Evolutionary conservation across 1,284 basidiomycete species (phyloP).

Genomic region (Papiliotrema nemorosa): DNA sequence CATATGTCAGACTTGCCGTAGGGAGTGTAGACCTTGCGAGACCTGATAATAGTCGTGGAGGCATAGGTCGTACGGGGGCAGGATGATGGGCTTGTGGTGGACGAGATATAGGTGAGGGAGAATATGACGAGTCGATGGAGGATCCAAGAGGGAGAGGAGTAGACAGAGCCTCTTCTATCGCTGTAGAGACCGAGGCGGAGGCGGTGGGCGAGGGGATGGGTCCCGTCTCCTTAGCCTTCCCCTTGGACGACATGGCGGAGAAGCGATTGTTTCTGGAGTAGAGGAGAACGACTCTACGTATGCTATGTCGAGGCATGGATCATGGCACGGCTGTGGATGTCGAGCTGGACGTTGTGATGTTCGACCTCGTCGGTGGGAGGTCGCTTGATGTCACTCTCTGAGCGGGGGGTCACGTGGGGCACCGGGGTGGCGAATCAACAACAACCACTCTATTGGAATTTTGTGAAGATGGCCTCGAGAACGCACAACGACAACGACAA

Average conservation of each 20-base stretch:
- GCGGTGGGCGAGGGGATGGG: neutral
- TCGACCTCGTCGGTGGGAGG: neutral
- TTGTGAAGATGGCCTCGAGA: too few relatives aligned
- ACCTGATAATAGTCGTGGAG: slow-evolving; percentile 34
- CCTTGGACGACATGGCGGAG: neutral
- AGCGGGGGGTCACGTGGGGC: too few relatives aligned
- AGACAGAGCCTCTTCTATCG: slow-evolving; percentile 28
- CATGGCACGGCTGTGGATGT: neutral
- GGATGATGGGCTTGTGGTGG: slow-evolving; percentile 30
- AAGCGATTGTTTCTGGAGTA: neutral
- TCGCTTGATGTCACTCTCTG: too few relatives aligned
- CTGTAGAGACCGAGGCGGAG: neutral
- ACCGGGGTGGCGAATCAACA: too few relatives aligned
- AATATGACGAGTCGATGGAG: slow-evolving; percentile 17
- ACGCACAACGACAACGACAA: too few relatives aligned
- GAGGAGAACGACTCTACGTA: neutral
- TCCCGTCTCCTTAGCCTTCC: neutral
- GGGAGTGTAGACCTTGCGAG: slow-evolving; percentile 36
- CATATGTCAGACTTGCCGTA: slow-evolving; percentile 30
- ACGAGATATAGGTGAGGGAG: slow-evolving; percentile 20
- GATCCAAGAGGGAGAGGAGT: slow-evolving; percentile 24
- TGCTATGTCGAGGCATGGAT: neutral
- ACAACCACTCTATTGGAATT: too few relatives aligned
- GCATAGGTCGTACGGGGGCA: slow-evolving; percentile 13
- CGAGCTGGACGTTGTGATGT: neutral